Base-by-base conservation (phyloP, 805 yeast genomes). In the Pichia manshurica region DNA sequence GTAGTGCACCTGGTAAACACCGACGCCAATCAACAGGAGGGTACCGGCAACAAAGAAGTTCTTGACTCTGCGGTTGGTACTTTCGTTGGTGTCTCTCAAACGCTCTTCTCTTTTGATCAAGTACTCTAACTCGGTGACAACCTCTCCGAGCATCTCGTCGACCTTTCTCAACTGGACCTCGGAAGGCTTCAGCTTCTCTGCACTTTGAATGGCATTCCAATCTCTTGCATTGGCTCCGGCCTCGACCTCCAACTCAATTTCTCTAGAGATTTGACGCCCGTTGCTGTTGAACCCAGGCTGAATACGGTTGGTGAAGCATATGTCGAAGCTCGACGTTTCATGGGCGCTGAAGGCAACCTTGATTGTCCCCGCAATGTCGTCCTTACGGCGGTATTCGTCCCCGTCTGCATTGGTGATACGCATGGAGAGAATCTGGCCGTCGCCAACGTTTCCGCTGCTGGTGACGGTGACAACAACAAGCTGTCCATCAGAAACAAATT, bases 151-250 rank as follows among this genome's bases (percentile, higher is more conserved):
- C 68, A 87, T 68, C 63, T 86, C 96, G 66, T 88, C 91, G 49
- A 91, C 75, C 64, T 84, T 82, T 67, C 93, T 84, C 65, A 93
- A 75, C 59, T 87, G 95, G 48, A 90, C 82, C 69, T 93, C 99
- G 44, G 84, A 79, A 4, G 99, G 98, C 69, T 85, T 87, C 66
- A 93, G 81, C 65, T 88, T 87, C 67, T 93, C 98, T 39, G 85
- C 78, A 41, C 96, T 90, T 72, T 90, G 96, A 53, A 90, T 73
- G 21, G 89, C 87, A 63, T 89, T 88, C 97, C 98, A 93, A 70
- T 93, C 98, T 68, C 98, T 84, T 37, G 98, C 99, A 59, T 89
- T 87, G 44, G 97, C 87, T 39, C 99, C 99, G 53, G 89, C 82
- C 67, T 93, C 98, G 50, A 93, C 83, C 54, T 90, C 97, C 60